Evolutionary conservation across 73 alveolate genomes (phyloP).

Genomic region (Blepharisma stoltei): DNA sequence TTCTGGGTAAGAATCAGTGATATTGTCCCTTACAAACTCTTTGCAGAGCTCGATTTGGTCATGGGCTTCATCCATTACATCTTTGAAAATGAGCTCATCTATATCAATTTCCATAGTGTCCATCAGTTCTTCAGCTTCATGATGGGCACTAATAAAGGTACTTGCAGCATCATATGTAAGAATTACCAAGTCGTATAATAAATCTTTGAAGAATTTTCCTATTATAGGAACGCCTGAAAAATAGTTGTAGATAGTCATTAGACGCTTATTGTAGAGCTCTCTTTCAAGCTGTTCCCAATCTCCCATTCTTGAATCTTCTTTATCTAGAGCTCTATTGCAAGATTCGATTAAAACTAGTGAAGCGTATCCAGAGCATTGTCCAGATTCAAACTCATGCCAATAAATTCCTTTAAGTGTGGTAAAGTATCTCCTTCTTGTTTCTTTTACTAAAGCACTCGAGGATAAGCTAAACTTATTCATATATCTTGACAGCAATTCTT

Average conservation of each 20-base stretch:
- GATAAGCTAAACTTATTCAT: conserved; percentile 4
- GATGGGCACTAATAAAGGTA: conserved; percentile 18
- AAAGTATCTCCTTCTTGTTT: conserved; percentile 38
- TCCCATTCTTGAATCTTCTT: conserved; percentile 19
- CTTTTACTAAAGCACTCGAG: conserved; percentile 28
- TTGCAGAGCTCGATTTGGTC: conserved; percentile 13
- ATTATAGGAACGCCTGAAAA: background rate
- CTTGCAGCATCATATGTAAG: conserved; percentile 25
- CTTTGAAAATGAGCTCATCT: conserved; percentile 13
- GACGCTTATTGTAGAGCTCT: conserved; percentile 1
- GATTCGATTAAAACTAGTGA: conserved; percentile 34
- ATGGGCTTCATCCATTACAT: conserved; percentile 28
- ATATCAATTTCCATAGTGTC: conserved; percentile 26
- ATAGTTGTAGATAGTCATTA: background rate
- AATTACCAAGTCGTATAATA: background rate
- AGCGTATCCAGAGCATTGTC: conserved; percentile 36
- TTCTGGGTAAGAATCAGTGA: conserved; percentile 27
- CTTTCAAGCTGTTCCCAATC: conserved; percentile 26
- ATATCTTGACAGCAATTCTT: conserved; percentile 3
- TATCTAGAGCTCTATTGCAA: conserved; percentile 44
- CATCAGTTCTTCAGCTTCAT: conserved; percentile 24
- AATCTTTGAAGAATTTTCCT: background rate
- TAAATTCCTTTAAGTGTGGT: conserved; percentile 45
- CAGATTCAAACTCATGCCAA: conserved; percentile 44
- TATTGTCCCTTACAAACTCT: conserved; percentile 16